phyloP scores from a whole-genome alignment of 2,329 filamentous ascomycete species.

The Endothia cerciana region DNA sequence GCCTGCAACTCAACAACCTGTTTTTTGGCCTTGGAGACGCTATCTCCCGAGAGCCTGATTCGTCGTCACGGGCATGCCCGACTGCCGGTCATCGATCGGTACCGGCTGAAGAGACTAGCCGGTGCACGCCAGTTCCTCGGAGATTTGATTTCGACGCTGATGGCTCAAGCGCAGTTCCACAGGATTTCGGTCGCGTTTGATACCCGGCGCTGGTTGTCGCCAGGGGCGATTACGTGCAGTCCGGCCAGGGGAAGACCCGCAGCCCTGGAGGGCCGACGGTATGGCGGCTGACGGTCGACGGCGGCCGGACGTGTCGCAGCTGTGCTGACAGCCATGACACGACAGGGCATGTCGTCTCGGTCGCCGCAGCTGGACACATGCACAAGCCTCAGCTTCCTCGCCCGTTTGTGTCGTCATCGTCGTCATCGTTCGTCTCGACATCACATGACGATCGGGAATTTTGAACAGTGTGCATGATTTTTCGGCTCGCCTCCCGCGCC shows the following conservation, averaged over 20 bases:
- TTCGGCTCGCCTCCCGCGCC: slow-evolving; percentile 12
- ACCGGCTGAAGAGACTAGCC: neutral
- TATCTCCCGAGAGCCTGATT: neutral
- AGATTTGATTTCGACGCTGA: neutral
- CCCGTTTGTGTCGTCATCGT: slow-evolving; percentile 9
- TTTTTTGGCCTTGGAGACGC: neutral
- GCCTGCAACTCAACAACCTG: neutral
- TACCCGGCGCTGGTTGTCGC: neutral
- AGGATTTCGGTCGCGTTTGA: neutral
- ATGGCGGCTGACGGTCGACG: slow-evolving; percentile 1
- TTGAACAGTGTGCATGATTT: slow-evolving; percentile 3
- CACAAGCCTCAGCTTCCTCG: neutral
- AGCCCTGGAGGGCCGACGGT: neutral
- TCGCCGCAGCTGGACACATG: neutral
- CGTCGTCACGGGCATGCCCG: neutral
- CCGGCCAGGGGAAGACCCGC: neutral
- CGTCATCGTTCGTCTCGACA: slow-evolving; percentile 10
- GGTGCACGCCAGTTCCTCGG: neutral
- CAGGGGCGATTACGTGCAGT: slow-evolving; percentile 2
- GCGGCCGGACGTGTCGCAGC: neutral
- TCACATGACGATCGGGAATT: neutral
- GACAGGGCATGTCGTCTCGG: neutral
- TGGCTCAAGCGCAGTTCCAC: neutral
- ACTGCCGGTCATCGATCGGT: neutral
- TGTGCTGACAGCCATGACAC: neutral